phyloP scores from a whole-genome alignment of 371 early-diverging fungal species.

The Nematocida parisii region DNA sequence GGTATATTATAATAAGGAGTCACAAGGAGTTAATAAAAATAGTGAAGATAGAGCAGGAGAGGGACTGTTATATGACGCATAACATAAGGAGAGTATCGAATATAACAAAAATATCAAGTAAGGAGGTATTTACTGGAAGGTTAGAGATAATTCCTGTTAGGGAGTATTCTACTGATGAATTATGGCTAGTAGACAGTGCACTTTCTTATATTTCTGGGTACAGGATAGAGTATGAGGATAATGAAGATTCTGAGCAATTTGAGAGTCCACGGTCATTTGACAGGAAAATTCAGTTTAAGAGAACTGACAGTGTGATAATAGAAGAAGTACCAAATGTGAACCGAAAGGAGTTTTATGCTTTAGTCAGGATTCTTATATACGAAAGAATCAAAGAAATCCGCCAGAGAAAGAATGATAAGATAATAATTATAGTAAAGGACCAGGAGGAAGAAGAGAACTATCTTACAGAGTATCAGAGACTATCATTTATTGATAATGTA shows the following conservation, averaged over 20 bases:
- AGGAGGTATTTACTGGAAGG: neutral
- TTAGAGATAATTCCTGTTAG: slow-evolving; percentile 29
- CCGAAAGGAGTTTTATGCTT: neutral
- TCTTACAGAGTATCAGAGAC: slow-evolving; percentile 7
- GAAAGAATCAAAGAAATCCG: slow-evolving; percentile 7
- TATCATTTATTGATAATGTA: slow-evolving; percentile 9
- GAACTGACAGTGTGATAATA: neutral
- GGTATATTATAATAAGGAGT: slow-evolving; percentile 1
- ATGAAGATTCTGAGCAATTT: neutral
- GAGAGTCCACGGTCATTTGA: neutral
- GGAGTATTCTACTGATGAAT: slow-evolving; percentile 10
- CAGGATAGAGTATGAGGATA: neutral
- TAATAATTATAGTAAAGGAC: neutral
- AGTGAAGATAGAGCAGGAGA: neutral
- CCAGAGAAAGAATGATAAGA: neutral
- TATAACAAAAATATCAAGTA: neutral
- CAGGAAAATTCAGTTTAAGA: slow-evolving; percentile 13
- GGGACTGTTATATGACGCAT: slow-evolving; percentile 9
- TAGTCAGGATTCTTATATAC: slow-evolving; percentile 2
- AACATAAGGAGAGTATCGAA: neutral
- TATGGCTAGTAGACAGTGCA: slow-evolving; percentile 38
- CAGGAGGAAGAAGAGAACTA: neutral
- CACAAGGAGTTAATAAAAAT: neutral
- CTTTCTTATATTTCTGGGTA: slow-evolving; percentile 28
- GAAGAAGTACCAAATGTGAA: slow-evolving; percentile 14